phyloP scores from a whole-genome alignment of 1,284 basidiomycete species.

The Meira nashicola region DNA sequence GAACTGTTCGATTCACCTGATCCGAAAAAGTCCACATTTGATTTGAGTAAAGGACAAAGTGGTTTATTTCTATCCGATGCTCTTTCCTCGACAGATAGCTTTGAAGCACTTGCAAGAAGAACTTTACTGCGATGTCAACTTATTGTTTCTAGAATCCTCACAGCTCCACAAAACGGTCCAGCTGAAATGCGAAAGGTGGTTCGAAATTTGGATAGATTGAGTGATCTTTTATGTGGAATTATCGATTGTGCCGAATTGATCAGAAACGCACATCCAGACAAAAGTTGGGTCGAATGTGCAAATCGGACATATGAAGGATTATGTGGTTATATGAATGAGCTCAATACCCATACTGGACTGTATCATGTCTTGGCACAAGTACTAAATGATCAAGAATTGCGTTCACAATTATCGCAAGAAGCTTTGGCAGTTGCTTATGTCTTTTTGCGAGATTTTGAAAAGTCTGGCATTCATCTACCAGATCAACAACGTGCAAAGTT shows the following conservation, averaged over 20 bases:
- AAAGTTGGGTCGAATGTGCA: constrained; percentile 73
- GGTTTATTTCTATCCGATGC: constrained; percentile 43
- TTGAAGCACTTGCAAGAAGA: constrained; percentile 37
- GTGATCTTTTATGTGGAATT: constrained; percentile 88
- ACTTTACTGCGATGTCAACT: constrained; percentile 47
- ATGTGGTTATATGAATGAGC: constrained; percentile 93
- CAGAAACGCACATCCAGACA: constrained; percentile 85
- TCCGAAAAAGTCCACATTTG: constrained; percentile 12
- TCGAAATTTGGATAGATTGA: constrained; percentile 71
- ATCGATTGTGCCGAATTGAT: constrained; percentile 94
- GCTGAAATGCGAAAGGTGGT: constrained; percentile 30
- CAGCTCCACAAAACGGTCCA: constrained; percentile 20
- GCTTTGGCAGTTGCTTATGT: constrained; percentile 70
- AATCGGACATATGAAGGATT: constrained; percentile 83
- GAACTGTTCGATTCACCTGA: constrained; percentile 30
- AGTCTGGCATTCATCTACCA: constrained; percentile 87
- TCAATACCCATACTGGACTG: constrained; percentile 90
- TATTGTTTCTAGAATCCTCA: constrained; percentile 43
- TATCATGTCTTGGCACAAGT: constrained; percentile 59
- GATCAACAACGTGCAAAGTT: constrained; percentile 72
- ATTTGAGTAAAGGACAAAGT: constrained; percentile 15
- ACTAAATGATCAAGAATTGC: constrained; percentile 47
- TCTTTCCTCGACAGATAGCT: constrained; percentile 32
- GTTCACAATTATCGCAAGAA: constrained; percentile 45
- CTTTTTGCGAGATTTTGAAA: constrained; percentile 94